Base-by-base conservation (phyloP, 1,284 basidiomycete genomes). In the Ustilago nuda region DNA sequence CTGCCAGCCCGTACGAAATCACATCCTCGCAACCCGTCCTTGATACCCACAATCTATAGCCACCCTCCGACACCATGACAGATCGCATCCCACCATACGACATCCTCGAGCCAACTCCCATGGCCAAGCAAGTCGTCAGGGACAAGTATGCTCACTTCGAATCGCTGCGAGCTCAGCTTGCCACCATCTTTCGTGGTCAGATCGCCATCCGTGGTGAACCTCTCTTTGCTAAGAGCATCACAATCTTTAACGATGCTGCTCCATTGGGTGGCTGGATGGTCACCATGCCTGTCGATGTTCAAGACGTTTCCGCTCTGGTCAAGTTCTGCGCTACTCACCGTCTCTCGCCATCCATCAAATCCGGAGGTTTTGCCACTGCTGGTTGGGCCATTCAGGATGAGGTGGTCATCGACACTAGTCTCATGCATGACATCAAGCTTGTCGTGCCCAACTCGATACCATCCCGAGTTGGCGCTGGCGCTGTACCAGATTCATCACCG, bases 311-410 rank as follows among this genome's bases (percentile, higher is more conserved):
- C 1, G 65, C 62, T 30, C 55, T 71, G 11, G 69, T 82, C 78
- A 78, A 80, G 52, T 81, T 94, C 85, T 94, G 93, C 82, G 84
- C 82, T 19, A 89, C 89, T 59, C 88, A 94, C 79, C 84, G 85
- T 0, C 87, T 95, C 4, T 91, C 91, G n/a, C 89, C 91, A 6
- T 94, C 92, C n/a, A 88, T 94, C 80, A 94, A 93, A 85, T 92
- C 93, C 0, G 94, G 94, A 17, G 94, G 94, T 0, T 94, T 92
- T 83, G 94, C 93, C 8, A 94, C 92, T 3, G 93, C 92, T 11
- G 94, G 94, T 3, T 94, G 93, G 92, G 90, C 92, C 13, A 90
- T 95, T 59, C 91, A 91, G 37, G 94, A 93, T 46, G 92, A 94
- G 81, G 88, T 95, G 61, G 91, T 95, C 76, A 86, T 95, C 79